These are phyloP conservation scores for Wickerhamomyces ciferrii DNA, from an alignment of 805 yeast species.

Conservation along the genomic window DNA sequence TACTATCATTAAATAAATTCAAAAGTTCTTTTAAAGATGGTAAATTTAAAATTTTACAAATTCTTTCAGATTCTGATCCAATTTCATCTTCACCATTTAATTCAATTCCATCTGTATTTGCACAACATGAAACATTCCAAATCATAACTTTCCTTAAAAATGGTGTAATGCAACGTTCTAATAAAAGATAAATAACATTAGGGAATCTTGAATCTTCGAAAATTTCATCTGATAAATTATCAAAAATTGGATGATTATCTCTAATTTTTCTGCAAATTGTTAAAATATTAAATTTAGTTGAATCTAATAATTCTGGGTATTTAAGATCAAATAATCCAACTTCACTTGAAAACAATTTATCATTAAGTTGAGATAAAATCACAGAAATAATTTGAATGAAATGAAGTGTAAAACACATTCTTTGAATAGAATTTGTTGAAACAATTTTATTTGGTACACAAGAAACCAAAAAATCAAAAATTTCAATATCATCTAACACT, in stretches of 20 bases:
- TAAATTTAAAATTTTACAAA: constrained; percentile 45
- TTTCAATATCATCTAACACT: constrained; percentile 38
- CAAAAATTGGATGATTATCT: constrained; percentile 22
- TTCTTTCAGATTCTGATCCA: constrained; percentile 46
- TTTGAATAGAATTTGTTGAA: constrained; percentile 41
- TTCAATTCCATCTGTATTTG: constrained; percentile 32
- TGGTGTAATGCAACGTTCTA: constrained; percentile 54
- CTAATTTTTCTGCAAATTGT: constrained; percentile 13
- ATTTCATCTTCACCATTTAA: constrained; percentile 19
- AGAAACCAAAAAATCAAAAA: constrained; percentile 47
- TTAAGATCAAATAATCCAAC: constrained; percentile 33
- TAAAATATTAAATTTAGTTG: constrained; percentile 3
- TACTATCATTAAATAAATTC: constrained; percentile 4
- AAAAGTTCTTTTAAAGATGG: constrained; percentile 29
- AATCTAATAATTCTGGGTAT: constrained; percentile 7
- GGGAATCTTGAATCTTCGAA: constrained; percentile 26
- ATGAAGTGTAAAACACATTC: constrained; percentile 45
- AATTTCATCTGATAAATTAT: constrained; percentile 21
- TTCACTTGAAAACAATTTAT: constrained; percentile 22
- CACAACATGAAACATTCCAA: constrained; percentile 47
- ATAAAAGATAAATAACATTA: constrained; percentile 42
- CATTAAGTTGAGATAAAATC: constrained; percentile 17
- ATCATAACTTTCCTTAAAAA: constrained; percentile 61
- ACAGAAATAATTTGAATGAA: constrained; percentile 39
- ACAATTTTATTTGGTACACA: constrained; percentile 41